phyloP scores from a whole-genome alignment of 2,329 filamentous ascomycete species.

The Scytalidium sp. region DNA sequence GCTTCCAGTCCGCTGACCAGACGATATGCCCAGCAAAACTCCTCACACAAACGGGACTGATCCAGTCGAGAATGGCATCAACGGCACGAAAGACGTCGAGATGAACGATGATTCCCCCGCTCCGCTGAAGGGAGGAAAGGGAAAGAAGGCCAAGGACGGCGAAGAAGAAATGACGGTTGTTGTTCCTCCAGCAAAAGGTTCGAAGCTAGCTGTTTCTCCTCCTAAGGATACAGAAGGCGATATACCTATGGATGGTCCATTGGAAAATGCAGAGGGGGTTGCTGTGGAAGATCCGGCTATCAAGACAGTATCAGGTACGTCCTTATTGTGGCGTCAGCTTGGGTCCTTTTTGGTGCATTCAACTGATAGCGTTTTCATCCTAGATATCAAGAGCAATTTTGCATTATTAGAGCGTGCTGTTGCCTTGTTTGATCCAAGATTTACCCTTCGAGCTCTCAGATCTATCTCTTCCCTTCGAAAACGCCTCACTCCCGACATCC shows the following conservation, averaged over 20 bases:
- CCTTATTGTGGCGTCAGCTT: not conserved
- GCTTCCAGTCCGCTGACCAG: conserved; percentile 17
- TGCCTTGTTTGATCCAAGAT: conserved; percentile 88
- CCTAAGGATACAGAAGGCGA: conserved; percentile 65
- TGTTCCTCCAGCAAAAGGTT: conserved; percentile 68
- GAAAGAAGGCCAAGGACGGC: conserved; percentile 65
- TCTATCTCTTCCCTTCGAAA: conserved; percentile 96
- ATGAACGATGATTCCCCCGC: conserved; percentile 63
- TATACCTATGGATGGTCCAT: conserved; percentile 63
- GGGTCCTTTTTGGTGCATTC: not conserved
- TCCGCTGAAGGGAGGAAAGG: conserved; percentile 58
- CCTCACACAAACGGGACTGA: conserved; percentile 65
- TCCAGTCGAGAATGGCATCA: conserved; percentile 64
- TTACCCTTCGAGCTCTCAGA: conserved; percentile 88
- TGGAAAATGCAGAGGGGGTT: conserved; percentile 33
- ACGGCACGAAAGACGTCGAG: conserved; percentile 66
- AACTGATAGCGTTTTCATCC: conserved; percentile 13
- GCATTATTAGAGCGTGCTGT: conserved; percentile 88
- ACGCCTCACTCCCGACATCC: conserved; percentile 76
- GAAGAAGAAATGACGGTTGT: conserved; percentile 81
- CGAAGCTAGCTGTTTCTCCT: conserved; percentile 53
- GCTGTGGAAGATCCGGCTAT: conserved; percentile 58
- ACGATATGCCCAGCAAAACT: conserved; percentile 68
- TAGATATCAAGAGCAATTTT: conserved; percentile 96
- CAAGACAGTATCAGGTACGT: conserved; percentile 59